Evolutionary conservation across 2,329 filamentous ascomycete genomes (phyloP), one percentile per base, ranked within the genome.

Genomic region (Sordariomycetes sp.): DNA sequence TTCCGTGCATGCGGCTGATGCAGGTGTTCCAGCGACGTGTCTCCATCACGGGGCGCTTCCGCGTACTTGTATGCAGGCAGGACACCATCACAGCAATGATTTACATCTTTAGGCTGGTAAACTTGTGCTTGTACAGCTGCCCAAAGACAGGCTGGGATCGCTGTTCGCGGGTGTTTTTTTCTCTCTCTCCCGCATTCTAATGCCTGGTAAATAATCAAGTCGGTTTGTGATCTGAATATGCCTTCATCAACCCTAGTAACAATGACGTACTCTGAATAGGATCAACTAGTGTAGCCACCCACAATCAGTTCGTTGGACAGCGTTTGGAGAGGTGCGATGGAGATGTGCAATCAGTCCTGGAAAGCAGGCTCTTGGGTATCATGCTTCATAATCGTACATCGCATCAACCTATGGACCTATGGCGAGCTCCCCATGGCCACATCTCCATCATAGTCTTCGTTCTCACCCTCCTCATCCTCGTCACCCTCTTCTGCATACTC

Each of bases 401-500:
- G 2, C 20, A 22, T 3, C 11, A 22, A 10, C 11, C n/a, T 43
- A 50, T 50, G 46, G 20, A 14, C 11, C n/a, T 43, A 50, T 50
- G 46, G 20, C 3, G 20, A 22, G 12, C 46, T 24, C 8, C 46
- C 22, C 46, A 50, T 50, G 46, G 46, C 22, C 20, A 50, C 46
- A 50, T 50, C 46, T 14, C 46, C 46, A 50, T 50, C 46, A 12
- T 50, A n/a, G 12, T 50, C 46, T 22, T 50, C 46, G 20, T 50
- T 24, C 22, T 24, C 46, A 50, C 7, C 22, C 46, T 50, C 46
- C n/a, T 50, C 46, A 12, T 50, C 46, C 46, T 50, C 46, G 46
- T 22, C 55, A 53, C 55, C 64, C 1, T 61, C 64, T 11, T 62
- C 64, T 18, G 61, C 65, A 6, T 64, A 61, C 25, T 56, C 53